Percentiles rank a stretch among this genome's conserved stretches.
Evolutionary conservation across 306 rosid species (phyloP).

Genomic region (Senna siamea): DNA sequence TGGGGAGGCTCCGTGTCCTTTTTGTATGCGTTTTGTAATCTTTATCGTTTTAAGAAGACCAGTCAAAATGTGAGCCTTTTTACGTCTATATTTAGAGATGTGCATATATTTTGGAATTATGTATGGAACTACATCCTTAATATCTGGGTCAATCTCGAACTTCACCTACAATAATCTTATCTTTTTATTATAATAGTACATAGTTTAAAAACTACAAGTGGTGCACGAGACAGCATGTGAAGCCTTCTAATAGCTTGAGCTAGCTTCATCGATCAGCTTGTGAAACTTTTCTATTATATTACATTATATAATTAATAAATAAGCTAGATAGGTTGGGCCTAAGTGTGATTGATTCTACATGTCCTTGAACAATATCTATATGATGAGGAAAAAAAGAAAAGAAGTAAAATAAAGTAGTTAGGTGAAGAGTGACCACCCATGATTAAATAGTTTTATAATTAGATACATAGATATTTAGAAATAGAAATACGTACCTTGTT

Average conservation of each 20-base stretch:
- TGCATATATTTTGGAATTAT: constrained; percentile 36
- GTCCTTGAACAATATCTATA: too few relatives aligned
- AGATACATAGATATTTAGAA: too few relatives aligned
- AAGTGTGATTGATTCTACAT: too few relatives aligned
- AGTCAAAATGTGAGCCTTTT: constrained; percentile 45
- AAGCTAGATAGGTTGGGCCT: too few relatives aligned
- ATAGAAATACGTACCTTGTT: constrained; percentile 59
- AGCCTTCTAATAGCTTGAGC: too few relatives aligned
- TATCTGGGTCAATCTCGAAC: constrained; percentile 61
- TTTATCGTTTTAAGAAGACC: neutral
- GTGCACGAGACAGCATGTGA: constrained; percentile 26
- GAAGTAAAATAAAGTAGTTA: too few relatives aligned
- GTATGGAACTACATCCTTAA: constrained; percentile 43
- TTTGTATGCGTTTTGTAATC: neutral
- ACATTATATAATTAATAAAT: too few relatives aligned
- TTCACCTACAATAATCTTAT: constrained; percentile 9
- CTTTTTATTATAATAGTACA: constrained; percentile 12
- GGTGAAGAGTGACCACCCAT: too few relatives aligned
- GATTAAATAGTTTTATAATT: too few relatives aligned
- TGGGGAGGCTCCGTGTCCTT: neutral
- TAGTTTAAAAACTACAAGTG: constrained; percentile 25
- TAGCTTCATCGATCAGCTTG: too few relatives aligned
- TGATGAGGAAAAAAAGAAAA: too few relatives aligned
- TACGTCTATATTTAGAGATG: constrained; percentile 31
- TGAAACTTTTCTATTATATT: too few relatives aligned